Percentiles rank a stretch among this genome's conserved stretches.
Conservation (phyloP, 306 rosid genomes). For the Abrus pulchellus region DNA sequence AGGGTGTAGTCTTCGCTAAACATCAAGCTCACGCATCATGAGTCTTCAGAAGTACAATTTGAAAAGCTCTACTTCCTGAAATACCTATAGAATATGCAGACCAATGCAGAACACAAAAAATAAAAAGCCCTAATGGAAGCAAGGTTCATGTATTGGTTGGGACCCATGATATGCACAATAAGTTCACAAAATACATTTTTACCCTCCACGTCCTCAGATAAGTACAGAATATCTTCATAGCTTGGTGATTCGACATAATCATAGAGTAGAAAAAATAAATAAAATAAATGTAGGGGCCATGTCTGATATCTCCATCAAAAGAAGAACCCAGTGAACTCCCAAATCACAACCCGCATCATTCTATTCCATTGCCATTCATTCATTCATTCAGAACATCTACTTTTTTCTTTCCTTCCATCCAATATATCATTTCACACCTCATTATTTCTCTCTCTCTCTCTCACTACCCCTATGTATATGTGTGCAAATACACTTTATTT, state of each 20-base stretch:
- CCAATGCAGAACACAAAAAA: slow-evolving; percentile 48
- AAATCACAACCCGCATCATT: slow-evolving; percentile 58
- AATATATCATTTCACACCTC: slow-evolving; percentile 45
- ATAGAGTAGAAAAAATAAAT: slow-evolving; percentile 30
- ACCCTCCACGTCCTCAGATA: slow-evolving; percentile 47
- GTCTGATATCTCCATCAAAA: slow-evolving; percentile 55
- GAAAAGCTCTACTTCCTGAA: slow-evolving; percentile 47
- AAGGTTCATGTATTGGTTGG: slow-evolving; percentile 21
- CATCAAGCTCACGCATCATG: not conserved
- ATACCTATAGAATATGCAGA: slow-evolving; percentile 50
- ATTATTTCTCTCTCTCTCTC: not conserved
- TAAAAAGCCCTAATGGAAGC: slow-evolving; percentile 65
- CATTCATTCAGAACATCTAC: slow-evolving; percentile 68
- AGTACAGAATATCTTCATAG: slow-evolving; percentile 60
- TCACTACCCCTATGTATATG: not conserved
- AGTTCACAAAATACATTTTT: slow-evolving; percentile 49
- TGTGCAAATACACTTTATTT: slow-evolving; percentile 33
- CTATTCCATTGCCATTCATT: slow-evolving; percentile 71
- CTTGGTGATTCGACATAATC: slow-evolving; percentile 44
- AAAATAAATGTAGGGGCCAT: slow-evolving; percentile 46
- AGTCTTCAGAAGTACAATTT: slow-evolving; percentile 43
- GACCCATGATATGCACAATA: slow-evolving; percentile 42
- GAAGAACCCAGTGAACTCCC: slow-evolving; percentile 59
- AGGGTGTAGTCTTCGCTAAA: slow-evolving; percentile 42
- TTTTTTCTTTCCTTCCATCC: slow-evolving; percentile 49